Conservation (phyloP, 805 yeast species). For the Wickerhamomyces chambardii region DNA sequence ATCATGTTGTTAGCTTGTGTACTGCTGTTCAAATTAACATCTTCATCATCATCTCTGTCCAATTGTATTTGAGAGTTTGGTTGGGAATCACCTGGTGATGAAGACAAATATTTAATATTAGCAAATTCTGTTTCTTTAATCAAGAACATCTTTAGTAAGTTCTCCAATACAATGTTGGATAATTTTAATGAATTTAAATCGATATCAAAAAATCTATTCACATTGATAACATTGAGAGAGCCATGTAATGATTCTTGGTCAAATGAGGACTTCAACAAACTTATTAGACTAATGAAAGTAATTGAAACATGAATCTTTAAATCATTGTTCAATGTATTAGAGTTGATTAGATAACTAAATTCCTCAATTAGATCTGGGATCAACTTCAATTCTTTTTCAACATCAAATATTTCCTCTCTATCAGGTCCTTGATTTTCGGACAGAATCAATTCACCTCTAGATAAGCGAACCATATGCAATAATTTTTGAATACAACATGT, state of each 20-base stretch:
- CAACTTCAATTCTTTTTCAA: constrained; percentile 9
- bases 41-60: constrained; percentile 46
- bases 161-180: constrained; percentile 20
- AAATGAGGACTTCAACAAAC: constrained; percentile 18
- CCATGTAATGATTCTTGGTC: constrained; percentile 23
- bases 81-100: neutral
- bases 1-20: too few relatives aligned
- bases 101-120: constrained; percentile 11
- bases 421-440: constrained; percentile 3
- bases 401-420: constrained; percentile 9
- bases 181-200: constrained; percentile 15
- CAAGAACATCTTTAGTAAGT: constrained; percentile 34
- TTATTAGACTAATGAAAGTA: constrained; percentile 16
- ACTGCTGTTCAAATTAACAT: constrained; percentile 23
- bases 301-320: constrained; percentile 14
- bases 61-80: constrained; percentile 20
- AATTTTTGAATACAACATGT: constrained; percentile 12
- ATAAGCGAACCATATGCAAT: neutral
- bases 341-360: constrained; percentile 4
- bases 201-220: constrained; percentile 11
- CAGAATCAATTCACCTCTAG: neutral
- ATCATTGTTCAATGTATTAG: constrained; percentile 1
- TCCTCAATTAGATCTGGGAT: constrained; percentile 9
- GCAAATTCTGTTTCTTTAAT: constrained; percentile 40
- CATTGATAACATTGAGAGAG: constrained; percentile 14